These are phyloP conservation scores for Paraphaeosphaeria minitans DNA, from an alignment of 2,329 filamentous ascomycete species.

Conservation along the genomic window DNA sequence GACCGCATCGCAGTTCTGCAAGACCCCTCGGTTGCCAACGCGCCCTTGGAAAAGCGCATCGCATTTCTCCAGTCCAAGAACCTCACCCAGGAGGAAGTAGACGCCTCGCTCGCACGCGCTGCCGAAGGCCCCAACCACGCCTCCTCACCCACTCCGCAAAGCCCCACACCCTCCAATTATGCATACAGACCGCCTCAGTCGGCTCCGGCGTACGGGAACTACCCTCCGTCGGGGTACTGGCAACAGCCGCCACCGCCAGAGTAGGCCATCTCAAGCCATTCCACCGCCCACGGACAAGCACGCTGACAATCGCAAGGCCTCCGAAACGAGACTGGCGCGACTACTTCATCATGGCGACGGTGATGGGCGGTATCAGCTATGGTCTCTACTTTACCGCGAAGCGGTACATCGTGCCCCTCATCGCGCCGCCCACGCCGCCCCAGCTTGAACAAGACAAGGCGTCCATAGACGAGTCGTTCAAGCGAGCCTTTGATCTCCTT, in stretches of 20 bases:
- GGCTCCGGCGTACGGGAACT: slow-evolving; percentile 56
- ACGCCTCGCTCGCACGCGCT: slow-evolving; percentile 77
- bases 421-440: slow-evolving; percentile 90
- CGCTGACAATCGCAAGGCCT: slow-evolving; percentile 42
- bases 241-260: slow-evolving; percentile 60
- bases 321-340: slow-evolving; percentile 94
- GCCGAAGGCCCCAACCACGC: slow-evolving; percentile 60
- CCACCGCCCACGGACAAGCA: slow-evolving; percentile 5
- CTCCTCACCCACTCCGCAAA: slow-evolving; percentile 55
- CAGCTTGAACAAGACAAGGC: slow-evolving; percentile 94
- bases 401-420: slow-evolving; percentile 89
- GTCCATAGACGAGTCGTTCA: slow-evolving; percentile 89
- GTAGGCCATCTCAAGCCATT: slow-evolving; percentile 38
- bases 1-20: slow-evolving; percentile 72
- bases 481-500: slow-evolving; percentile 85
- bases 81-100: slow-evolving; percentile 93
- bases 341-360: slow-evolving; percentile 99
- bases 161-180: slow-evolving; percentile 47
- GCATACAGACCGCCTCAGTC: slow-evolving; percentile 54
- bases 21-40: slow-evolving; percentile 87
- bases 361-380: slow-evolving; percentile 87
- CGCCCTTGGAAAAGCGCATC: slow-evolving; percentile 89
- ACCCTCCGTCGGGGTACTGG: slow-evolving; percentile 59
- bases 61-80: slow-evolving; percentile 97
- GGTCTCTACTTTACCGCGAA: slow-evolving; percentile 84